Percentiles rank a stretch among this genome's conserved stretches.
phyloP scores from a whole-genome alignment of 2,329 filamentous ascomycete species.

The Kalmusia sp. region DNA sequence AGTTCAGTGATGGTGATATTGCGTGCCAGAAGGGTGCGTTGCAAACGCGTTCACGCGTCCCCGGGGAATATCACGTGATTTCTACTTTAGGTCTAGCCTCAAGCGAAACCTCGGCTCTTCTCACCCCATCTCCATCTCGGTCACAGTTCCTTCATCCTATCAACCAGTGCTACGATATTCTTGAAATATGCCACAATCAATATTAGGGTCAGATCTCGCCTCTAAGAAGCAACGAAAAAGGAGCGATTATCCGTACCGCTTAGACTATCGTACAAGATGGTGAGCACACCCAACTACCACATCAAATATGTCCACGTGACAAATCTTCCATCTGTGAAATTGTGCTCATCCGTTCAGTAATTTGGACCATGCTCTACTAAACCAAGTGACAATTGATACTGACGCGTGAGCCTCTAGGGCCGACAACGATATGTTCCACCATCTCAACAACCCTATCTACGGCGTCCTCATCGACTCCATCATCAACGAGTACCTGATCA shows the following conservation, averaged over 20 bases:
- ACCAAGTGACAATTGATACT: constrained; percentile 9
- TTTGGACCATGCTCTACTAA: neutral
- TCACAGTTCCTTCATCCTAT: neutral
- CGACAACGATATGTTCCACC: constrained; percentile 94
- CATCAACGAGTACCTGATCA: constrained; percentile 86
- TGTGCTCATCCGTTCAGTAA: neutral
- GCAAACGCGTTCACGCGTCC: no score
- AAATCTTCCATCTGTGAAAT: neutral
- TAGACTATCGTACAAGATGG: constrained; percentile 90
- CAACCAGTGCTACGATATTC: neutral
- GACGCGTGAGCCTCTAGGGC: constrained; percentile 61
- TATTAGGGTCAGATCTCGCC: neutral
- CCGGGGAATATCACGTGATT: no score
- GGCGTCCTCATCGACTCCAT: constrained; percentile 88
- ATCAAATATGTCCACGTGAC: constrained; percentile 3
- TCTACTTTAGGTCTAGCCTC: no score
- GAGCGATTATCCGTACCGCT: constrained; percentile 76
- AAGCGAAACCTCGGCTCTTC: constrained; percentile 6
- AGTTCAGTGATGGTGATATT: no score
- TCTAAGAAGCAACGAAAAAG: constrained; percentile 60
- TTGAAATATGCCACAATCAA: neutral
- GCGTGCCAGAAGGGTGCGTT: no score
- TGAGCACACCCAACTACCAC: constrained; percentile 44
- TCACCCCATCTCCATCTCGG: neutral
- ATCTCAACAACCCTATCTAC: constrained; percentile 92